Percentiles rank a stretch among this genome's conserved stretches.
These are phyloP conservation scores for Coccomyxa subellipsoidea DNA, from an alignment of 163 green algal species.

Conservation along the genomic window DNA sequence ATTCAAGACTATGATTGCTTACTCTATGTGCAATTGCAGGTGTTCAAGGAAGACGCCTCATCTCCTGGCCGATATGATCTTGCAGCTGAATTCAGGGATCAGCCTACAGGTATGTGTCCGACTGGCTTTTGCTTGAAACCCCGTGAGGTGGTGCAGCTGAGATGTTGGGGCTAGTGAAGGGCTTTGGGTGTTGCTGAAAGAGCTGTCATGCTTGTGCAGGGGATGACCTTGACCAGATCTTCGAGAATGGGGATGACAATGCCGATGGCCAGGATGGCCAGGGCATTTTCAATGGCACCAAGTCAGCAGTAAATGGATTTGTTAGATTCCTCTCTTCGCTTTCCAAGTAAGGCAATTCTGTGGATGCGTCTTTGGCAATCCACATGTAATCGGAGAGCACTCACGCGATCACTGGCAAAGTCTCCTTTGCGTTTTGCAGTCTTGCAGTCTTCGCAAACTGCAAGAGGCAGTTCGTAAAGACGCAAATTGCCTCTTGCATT, in stretches of 20 bases:
- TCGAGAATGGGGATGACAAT: background rate
- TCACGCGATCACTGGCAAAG: too few species aligned
- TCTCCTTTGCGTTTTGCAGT: too few species aligned
- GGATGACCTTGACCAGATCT: background rate
- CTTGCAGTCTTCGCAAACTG: too few species aligned
- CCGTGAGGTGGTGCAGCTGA: too few species aligned
- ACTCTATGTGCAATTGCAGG: background rate
- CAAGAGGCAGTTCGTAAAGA: too few species aligned
- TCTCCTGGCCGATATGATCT: background rate
- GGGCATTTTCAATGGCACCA: background rate
- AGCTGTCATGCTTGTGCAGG: background rate
- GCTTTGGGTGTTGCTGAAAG: too few species aligned
- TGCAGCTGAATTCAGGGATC: background rate
- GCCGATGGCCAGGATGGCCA: background rate
- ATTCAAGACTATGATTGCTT: too few species aligned
- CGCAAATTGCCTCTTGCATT: too few species aligned
- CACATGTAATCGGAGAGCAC: too few species aligned
- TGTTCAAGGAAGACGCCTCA: background rate
- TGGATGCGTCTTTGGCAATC: too few species aligned
- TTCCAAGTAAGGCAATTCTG: background rate
- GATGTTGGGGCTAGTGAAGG: too few species aligned
- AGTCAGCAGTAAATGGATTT: background rate
- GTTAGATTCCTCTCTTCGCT: background rate
- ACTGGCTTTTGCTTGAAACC: too few species aligned
- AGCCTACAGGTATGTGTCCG: background rate